Evolutionary conservation across 805 yeast genomes (phyloP).

Genomic region (Zygosaccharomyces bisporus): DNA sequence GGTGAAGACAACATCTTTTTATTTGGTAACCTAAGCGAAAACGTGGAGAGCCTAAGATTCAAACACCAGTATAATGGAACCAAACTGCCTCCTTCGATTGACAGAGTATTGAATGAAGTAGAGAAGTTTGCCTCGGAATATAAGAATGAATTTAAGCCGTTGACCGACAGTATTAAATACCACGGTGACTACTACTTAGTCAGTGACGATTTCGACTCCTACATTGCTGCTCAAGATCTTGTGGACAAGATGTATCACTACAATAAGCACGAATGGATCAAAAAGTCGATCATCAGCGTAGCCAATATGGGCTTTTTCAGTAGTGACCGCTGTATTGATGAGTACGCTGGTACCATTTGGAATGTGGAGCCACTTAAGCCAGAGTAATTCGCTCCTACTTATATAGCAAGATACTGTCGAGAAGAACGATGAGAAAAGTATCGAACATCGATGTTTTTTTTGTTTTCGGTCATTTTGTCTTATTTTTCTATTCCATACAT

Average conservation of each 20-base stretch:
- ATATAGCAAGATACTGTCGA: not conserved
- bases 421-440: not conserved
- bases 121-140: constrained; percentile 66
- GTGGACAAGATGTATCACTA: constrained; percentile 66
- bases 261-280: constrained; percentile 69
- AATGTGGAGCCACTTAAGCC: constrained; percentile 66
- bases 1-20: constrained; percentile 91
- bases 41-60: constrained; percentile 80
- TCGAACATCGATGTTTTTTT: not conserved
- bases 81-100: constrained; percentile 55
- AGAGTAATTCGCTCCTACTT: constrained; percentile 6
- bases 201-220: constrained; percentile 83
- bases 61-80: constrained; percentile 59
- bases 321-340: constrained; percentile 86
- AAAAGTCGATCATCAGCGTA: constrained; percentile 70
- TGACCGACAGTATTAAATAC: constrained; percentile 62
- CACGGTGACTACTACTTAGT: constrained; percentile 88
- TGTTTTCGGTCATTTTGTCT: not conserved
- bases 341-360: constrained; percentile 92
- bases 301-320: constrained; percentile 93
- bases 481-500: not conserved
- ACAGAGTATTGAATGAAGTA: constrained; percentile 60
- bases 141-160: constrained; percentile 54
- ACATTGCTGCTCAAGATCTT: constrained; percentile 72
- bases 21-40: constrained; percentile 87